Conservation (phyloP, 768 basidiomycete genomes). For the Termitomyces sp. region DNA sequence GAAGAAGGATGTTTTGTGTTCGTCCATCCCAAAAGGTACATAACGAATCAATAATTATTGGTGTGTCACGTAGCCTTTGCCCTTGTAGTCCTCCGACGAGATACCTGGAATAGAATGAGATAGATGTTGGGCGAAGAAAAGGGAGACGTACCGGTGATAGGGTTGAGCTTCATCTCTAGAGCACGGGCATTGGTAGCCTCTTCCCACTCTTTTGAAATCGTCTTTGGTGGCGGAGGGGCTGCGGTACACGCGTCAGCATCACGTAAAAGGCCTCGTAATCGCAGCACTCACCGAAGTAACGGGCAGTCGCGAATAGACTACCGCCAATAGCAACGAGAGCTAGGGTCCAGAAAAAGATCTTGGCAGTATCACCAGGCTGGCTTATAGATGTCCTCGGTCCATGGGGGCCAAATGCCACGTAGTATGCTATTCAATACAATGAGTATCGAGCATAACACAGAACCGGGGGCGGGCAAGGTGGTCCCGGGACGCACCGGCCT, state of each 20-base stretch:
- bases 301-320: slow-evolving; percentile 48
- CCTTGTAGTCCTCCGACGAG: too few species aligned
- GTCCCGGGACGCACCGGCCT: slow-evolving; percentile 74
- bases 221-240: slow-evolving; percentile 75
- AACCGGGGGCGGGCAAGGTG: slow-evolving; percentile 1
- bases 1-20: too few species aligned
- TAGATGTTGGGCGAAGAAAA: too few species aligned
- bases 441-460: slow-evolving; percentile 3
- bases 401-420: slow-evolving; percentile 96
- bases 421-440: slow-evolving; percentile 68
- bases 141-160: too few species aligned
- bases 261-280: neutral
- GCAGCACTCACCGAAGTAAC: slow-evolving; percentile 53
- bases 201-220: slow-evolving; percentile 90
- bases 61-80: too few species aligned
- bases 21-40: too few species aligned
- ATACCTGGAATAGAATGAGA: too few species aligned
- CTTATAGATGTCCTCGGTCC: slow-evolving; percentile 82
- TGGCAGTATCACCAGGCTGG: slow-evolving; percentile 68
- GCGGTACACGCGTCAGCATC: slow-evolving; percentile 9
- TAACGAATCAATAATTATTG: slow-evolving; percentile 24
- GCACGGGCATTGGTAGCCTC: slow-evolving; percentile 86
- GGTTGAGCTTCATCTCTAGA: slow-evolving; percentile 81
- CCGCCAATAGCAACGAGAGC: slow-evolving; percentile 59
- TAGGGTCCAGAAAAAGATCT: slow-evolving; percentile 59